Conservation (phyloP, 805 yeast species). For the Saccharomycopsis sp. region DNA sequence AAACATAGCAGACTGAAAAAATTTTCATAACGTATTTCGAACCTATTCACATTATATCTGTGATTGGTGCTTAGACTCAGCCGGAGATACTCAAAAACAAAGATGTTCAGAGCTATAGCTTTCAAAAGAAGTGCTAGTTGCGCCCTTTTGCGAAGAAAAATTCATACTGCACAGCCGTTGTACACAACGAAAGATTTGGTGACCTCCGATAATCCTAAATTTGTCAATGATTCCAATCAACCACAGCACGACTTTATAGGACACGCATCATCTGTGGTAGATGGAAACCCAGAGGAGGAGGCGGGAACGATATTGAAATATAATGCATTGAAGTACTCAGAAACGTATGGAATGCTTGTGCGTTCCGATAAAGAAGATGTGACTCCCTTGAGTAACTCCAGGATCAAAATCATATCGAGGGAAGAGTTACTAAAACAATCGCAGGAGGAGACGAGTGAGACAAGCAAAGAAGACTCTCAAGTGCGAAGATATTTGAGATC, state of each 20-base stretch:
- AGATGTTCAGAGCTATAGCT: neutral
- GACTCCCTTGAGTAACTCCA: neutral
- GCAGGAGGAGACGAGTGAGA: slow-evolving; percentile 20
- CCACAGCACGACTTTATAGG: neutral
- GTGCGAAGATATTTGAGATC: slow-evolving; percentile 44
- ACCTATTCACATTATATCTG: too few species aligned
- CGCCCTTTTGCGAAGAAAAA: neutral
- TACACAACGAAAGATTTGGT: neutral
- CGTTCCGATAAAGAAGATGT: slow-evolving; percentile 9
- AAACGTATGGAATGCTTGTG: slow-evolving; percentile 20
- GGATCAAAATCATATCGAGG: slow-evolving; percentile 30
- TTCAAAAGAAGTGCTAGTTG: neutral
- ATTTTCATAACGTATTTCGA: too few species aligned
- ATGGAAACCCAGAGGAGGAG: neutral
- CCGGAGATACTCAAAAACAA: neutral
- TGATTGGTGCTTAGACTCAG: too few species aligned
- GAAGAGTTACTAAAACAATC: slow-evolving; percentile 30
- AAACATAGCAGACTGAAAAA: neutral
- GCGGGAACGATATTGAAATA: neutral
- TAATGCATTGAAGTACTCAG: slow-evolving; percentile 9
- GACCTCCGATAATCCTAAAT: neutral
- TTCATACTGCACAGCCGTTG: neutral
- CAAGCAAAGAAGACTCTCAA: slow-evolving; percentile 23
- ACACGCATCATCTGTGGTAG: neutral
- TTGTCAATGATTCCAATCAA: neutral